These are phyloP conservation scores for Angomonas ambiguus DNA, from an alignment of 208 protist genomes.

Conservation along the genomic window DNA sequence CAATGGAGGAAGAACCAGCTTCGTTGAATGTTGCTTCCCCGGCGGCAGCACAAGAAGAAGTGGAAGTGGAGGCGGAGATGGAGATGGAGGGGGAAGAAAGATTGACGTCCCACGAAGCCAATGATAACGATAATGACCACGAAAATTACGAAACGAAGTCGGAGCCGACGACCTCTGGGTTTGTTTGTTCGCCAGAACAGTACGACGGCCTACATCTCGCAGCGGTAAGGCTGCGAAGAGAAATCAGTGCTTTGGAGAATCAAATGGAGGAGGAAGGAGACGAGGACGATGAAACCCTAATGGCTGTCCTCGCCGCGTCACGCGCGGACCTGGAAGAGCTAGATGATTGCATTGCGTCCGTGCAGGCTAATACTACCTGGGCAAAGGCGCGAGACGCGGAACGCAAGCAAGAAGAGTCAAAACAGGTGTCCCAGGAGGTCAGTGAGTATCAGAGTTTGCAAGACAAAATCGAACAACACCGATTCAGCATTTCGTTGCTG, in stretches of 20 bases:
- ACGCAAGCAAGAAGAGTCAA: constrained; percentile 40
- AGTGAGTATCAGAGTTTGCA: constrained; percentile 42
- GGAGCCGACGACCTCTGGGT: constrained; percentile 14
- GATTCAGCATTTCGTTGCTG: constrained; percentile 74
- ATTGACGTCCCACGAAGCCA: background rate
- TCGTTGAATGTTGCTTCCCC: background rate
- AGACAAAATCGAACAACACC: constrained; percentile 56
- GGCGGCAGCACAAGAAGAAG: background rate
- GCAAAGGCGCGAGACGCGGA: constrained; percentile 49
- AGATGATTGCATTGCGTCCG: constrained; percentile 76
- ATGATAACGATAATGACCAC: background rate
- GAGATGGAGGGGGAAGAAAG: background rate
- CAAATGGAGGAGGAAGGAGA: constrained; percentile 80
- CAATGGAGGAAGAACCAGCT: background rate
- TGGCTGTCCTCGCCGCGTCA: constrained; percentile 85
- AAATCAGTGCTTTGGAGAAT: constrained; percentile 73
- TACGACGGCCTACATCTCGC: constrained; percentile 86
- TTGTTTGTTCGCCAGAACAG: constrained; percentile 86
- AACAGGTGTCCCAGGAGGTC: constrained; percentile 20
- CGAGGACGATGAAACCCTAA: constrained; percentile 91
- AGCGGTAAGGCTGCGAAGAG: constrained; percentile 67
- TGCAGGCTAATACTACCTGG: constrained; percentile 69
- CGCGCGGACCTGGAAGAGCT: constrained; percentile 85
- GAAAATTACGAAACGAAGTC: background rate
- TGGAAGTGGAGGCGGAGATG: constrained; percentile 1